Percentiles rank a stretch among this genome's conserved stretches.
Evolutionary conservation across 1,284 basidiomycete species (phyloP).

Genomic region (Ganoderma meredithae): DNA sequence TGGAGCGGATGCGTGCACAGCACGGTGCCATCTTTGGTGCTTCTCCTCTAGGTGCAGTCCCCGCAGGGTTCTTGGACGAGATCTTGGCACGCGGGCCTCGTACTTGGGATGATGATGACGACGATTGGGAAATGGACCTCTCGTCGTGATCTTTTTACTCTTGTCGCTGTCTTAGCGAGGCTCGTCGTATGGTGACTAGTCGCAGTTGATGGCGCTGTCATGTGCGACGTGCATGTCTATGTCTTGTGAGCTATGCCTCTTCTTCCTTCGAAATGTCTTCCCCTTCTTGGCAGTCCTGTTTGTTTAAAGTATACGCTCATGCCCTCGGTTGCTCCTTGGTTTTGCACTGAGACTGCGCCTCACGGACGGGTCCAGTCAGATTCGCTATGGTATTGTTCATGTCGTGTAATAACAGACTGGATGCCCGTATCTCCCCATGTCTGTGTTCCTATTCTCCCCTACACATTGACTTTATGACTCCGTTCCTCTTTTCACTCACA

Average conservation of each 20-base stretch:
- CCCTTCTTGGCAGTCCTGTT: constrained; percentile 11
- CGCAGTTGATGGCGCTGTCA: constrained; percentile 7
- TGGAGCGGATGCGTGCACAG: constrained; percentile 60
- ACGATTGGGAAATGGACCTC: constrained; percentile 44
- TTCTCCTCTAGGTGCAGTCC: constrained; percentile 69
- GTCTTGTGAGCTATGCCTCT: constrained; percentile 26
- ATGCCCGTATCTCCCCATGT: constrained; percentile 19
- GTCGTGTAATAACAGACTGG: constrained; percentile 31
- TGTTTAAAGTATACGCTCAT: constrained; percentile 28
- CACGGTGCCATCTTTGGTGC: constrained; percentile 63
- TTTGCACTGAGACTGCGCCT: constrained; percentile 21
- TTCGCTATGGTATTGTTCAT: constrained; percentile 32
- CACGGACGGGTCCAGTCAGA: constrained; percentile 17
- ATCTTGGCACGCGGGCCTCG: constrained; percentile 49
- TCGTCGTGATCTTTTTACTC: constrained; percentile 36
- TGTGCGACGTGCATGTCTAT: constrained; percentile 11
- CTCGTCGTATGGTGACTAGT: neutral
- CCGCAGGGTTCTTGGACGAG: constrained; percentile 65
- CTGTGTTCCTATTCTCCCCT: constrained; percentile 1
- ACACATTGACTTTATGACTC: constrained; percentile 12
- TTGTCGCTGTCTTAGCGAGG: neutral
- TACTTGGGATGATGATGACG: constrained; percentile 14
- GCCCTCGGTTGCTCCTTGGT: constrained; percentile 19
- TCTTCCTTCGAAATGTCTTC: constrained; percentile 24
- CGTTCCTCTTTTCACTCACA: constrained; percentile 10